phyloP scores from a whole-genome alignment of 768 basidiomycete species.

The Hirschioporus abietinus region DNA sequence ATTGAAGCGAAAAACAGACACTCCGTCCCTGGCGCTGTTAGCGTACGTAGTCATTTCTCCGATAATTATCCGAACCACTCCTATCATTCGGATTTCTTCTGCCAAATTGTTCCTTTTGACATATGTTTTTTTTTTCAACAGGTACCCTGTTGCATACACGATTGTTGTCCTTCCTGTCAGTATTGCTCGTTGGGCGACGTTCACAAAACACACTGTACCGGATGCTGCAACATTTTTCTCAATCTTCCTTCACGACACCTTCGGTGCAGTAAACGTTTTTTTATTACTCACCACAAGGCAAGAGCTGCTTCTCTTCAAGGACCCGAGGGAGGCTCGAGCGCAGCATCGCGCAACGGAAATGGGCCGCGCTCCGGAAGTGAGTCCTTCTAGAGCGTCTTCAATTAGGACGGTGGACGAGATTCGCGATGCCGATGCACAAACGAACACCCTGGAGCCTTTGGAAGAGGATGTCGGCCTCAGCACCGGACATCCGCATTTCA shows the following conservation, averaged over 20 bases:
- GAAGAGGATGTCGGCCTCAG: neutral
- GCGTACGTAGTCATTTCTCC: neutral
- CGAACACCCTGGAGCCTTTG: neutral
- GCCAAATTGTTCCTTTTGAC: neutral
- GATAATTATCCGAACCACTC: neutral
- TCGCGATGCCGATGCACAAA: neutral
- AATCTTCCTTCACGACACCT: slow-evolving; percentile 28
- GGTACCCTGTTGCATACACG: slow-evolving; percentile 36
- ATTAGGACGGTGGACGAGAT: neutral
- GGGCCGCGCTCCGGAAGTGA: neutral
- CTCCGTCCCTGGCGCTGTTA: neutral
- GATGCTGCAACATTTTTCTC: slow-evolving; percentile 29
- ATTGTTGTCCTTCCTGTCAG: slow-evolving; percentile 34
- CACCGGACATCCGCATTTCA: neutral
- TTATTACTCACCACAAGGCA: slow-evolving; percentile 33
- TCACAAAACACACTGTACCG: slow-evolving; percentile 17
- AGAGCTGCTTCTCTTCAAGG: slow-evolving; percentile 26
- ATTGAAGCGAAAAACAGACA: neutral
- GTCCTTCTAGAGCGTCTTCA: neutral
- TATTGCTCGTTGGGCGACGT: slow-evolving; percentile 34
- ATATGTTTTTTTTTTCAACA: slow-evolving; percentile 11
- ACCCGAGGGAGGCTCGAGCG: slow-evolving; percentile 1
- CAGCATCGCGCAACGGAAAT: neutral
- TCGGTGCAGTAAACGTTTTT: slow-evolving; percentile 35
- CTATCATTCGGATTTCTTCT: neutral